These are phyloP conservation scores for Raffaelea ambrosiae DNA, from an alignment of 2,329 filamentous ascomycete species.

Conservation along the genomic window DNA sequence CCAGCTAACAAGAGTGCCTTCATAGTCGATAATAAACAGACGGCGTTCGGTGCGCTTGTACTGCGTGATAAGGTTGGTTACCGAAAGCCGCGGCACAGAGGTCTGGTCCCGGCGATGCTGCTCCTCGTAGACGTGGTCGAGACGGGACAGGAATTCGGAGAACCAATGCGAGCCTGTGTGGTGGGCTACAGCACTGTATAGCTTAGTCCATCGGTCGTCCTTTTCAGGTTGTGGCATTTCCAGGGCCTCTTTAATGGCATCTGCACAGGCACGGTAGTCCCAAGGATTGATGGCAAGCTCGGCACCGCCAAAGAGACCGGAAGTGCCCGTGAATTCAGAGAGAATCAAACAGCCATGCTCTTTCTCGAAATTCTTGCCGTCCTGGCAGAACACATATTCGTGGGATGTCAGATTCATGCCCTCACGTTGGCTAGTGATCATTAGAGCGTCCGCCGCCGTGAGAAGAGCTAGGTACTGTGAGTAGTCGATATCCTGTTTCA, in stretches of 20 bases:
- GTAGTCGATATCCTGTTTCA: conserved; percentile 92
- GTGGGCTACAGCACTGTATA: conserved; percentile 65
- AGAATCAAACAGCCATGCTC: conserved; percentile 85
- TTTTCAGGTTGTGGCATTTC: conserved; percentile 74
- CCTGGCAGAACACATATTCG: conserved; percentile 89
- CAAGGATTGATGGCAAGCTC: conserved; percentile 88
- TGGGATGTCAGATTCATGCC: conserved; percentile 97
- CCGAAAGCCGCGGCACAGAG: conserved; percentile 74
- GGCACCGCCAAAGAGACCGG: conserved; percentile 72
- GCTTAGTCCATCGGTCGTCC: conserved; percentile 60
- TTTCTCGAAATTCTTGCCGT: conserved; percentile 64
- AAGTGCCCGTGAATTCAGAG: conserved; percentile 90
- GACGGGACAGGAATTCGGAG: conserved; percentile 59
- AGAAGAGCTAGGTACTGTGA: conserved; percentile 87
- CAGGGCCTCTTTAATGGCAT: conserved; percentile 74
- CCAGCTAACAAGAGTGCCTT: conserved; percentile 84
- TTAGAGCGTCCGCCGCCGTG: conserved; percentile 80
- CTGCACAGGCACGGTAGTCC: conserved; percentile 83
- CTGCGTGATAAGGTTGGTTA: conserved; percentile 52
- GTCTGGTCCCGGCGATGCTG: conserved; percentile 79
- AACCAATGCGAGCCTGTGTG: conserved; percentile 87
- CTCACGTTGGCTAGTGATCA: conserved; percentile 92
- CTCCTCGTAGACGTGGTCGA: conserved; percentile 72
- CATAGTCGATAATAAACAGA: conserved; percentile 87
- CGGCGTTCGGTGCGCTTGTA: conserved; percentile 61